Evolutionary conservation across 2,329 filamentous ascomycete species (phyloP).

Genomic region (Bertia moriformis): DNA sequence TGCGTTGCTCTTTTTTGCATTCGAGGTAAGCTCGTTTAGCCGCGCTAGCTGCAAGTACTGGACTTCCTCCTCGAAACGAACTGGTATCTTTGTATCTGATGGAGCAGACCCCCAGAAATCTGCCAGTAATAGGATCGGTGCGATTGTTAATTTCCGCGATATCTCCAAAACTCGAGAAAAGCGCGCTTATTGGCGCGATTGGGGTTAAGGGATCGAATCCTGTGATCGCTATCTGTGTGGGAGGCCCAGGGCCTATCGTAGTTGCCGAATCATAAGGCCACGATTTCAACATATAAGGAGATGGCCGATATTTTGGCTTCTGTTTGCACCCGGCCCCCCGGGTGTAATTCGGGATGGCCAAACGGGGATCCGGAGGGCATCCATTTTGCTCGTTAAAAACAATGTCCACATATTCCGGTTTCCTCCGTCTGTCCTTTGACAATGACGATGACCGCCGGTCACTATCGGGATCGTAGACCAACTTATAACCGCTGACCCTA

Average conservation of each 20-base stretch:
- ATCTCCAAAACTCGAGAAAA: conserved; percentile 40
- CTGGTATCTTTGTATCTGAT: conserved; percentile 44
- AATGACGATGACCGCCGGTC: conserved; percentile 35
- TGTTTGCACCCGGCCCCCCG: conserved; percentile 29
- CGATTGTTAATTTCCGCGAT: conserved; percentile 44
- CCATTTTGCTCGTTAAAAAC: conserved; percentile 24
- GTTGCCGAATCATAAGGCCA: conserved; percentile 41
- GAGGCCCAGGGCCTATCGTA: conserved; percentile 42
- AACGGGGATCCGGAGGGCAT: conserved; percentile 37
- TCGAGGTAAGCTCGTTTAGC: conserved; percentile 38
- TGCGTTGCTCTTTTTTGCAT: conserved; percentile 44
- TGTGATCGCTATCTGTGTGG: conserved; percentile 44
- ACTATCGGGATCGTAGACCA: conserved; percentile 45
- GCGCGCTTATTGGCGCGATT: conserved; percentile 31
- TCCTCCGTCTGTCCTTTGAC: conserved; percentile 36
- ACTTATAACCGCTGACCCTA: conserved; percentile 24
- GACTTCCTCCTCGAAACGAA: conserved; percentile 27
- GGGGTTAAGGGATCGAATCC: conserved; percentile 49
- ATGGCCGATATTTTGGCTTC: conserved; percentile 32
- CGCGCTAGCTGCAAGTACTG: conserved; percentile 35
- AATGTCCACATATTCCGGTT: conserved; percentile 12
- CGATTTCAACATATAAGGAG: conserved; percentile 37
- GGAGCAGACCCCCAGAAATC: conserved; percentile 48
- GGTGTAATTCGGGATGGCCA: conserved; percentile 43
- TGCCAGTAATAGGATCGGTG: conserved; percentile 48